Conservation (phyloP, 2,329 filamentous ascomycete species). For the Fusarium secorum region DNA sequence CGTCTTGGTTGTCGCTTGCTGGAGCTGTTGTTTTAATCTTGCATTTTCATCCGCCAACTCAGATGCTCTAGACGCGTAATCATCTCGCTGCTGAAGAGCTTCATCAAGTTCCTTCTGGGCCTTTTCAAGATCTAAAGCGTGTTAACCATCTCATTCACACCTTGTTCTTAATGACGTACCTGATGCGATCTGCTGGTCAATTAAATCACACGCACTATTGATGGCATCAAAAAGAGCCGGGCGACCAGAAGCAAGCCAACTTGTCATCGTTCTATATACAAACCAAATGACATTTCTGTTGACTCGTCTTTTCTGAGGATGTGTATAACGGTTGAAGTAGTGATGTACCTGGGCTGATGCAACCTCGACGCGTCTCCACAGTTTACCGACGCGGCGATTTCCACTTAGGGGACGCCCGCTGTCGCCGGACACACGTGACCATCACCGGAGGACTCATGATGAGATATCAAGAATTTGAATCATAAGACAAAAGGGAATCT, state of each 20-base stretch:
- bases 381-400: slow-evolving; percentile 22
- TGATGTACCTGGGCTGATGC: slow-evolving; percentile 10
- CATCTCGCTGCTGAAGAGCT: slow-evolving; percentile 31
- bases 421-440: slow-evolving; percentile 25
- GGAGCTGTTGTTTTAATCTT: slow-evolving; percentile 27
- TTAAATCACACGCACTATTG: slow-evolving; percentile 49
- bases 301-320: background rate
- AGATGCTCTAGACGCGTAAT: slow-evolving; percentile 6
- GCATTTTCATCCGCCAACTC: slow-evolving; percentile 32
- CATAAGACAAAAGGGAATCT: background rate
- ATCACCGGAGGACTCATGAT: background rate
- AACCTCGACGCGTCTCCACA: slow-evolving; percentile 40
- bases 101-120: slow-evolving; percentile 52
- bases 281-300: slow-evolving; percentile 14
- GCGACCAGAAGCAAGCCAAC: slow-evolving; percentile 51
- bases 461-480: background rate
- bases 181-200: slow-evolving; percentile 49
- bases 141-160: slow-evolving; percentile 17
- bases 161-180: slow-evolving; percentile 42
- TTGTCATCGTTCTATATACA: slow-evolving; percentile 46
- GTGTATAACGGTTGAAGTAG: background rate
- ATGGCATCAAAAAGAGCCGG: slow-evolving; percentile 52
- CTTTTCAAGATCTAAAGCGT: slow-evolving; percentile 46
- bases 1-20: slow-evolving; percentile 4
- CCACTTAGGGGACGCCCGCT: background rate